Percentiles rank a stretch among this genome's conserved stretches.
phyloP scores from a whole-genome alignment of 1,139 yeast genomes.

The Kodamaea arcana region DNA sequence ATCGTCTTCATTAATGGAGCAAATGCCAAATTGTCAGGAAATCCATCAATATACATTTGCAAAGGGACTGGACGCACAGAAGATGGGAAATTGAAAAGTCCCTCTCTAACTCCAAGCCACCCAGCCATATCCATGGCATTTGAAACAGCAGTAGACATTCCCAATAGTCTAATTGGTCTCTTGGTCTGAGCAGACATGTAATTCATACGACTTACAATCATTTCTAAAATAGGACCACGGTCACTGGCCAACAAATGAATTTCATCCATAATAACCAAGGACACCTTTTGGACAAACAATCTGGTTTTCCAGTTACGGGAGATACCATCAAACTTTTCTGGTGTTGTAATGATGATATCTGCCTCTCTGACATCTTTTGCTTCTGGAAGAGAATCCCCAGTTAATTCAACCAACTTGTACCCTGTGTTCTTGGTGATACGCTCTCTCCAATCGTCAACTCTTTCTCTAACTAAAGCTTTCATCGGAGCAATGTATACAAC shows the following conservation, averaged over 20 bases:
- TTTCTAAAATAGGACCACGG: constrained; percentile 95
- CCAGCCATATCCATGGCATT: constrained; percentile 98
- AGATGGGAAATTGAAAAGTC: constrained; percentile 88
- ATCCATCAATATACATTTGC: constrained; percentile 97
- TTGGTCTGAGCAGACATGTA: constrained; percentile 76
- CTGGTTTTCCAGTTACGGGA: constrained; percentile 98
- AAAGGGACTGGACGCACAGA: constrained; percentile 97
- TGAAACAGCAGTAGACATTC: constrained; percentile 97
- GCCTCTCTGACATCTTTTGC: constrained; percentile 83
- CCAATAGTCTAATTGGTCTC: constrained; percentile 74
- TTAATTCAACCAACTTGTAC: constrained; percentile 79
- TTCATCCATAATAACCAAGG: constrained; percentile 95
- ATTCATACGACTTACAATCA: constrained; percentile 98
- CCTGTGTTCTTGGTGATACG: constrained; percentile 62
- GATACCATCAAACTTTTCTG: constrained; percentile 98
- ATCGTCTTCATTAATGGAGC: constrained; percentile 95
- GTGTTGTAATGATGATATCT: constrained; percentile 91
- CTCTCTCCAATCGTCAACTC: constrained; percentile 91
- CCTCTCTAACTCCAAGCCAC: constrained; percentile 90
- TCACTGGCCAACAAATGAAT: constrained; percentile 95
- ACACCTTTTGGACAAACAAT: constrained; percentile 84
- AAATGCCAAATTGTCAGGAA: constrained; percentile 90
- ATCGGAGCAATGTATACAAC: constrained; percentile 97
- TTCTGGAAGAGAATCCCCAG: constrained; percentile 96
- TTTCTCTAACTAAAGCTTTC: constrained; percentile 95